Evolutionary conservation across 768 basidiomycete species (phyloP).

Genomic region (Phlebiopsis flavidoalba): DNA sequence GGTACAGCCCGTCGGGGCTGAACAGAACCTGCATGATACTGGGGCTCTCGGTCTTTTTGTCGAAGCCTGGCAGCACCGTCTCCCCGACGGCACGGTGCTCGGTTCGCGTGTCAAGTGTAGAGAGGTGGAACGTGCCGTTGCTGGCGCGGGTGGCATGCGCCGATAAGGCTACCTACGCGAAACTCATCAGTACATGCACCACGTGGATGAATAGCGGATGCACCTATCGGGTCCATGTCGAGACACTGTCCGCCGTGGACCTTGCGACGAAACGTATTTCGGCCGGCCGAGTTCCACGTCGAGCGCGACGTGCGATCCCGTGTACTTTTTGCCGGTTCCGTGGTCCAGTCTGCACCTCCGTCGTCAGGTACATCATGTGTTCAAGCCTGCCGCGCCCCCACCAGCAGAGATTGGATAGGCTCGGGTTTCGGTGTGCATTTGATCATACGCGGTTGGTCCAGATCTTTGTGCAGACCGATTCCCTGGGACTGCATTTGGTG

Average conservation of each 20-base stretch:
- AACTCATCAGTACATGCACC: background rate
- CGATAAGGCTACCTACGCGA: background rate
- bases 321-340: background rate
- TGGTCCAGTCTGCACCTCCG: background rate
- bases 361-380: constrained; percentile 32
- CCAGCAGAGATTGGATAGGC: constrained; percentile 31
- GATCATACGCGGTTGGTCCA: background rate
- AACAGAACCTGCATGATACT: constrained; percentile 48
- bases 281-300: background rate
- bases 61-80: background rate
- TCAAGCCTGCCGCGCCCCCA: constrained; percentile 46
- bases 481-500: background rate
- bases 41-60: background rate
- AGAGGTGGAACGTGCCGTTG: background rate
- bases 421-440: background rate
- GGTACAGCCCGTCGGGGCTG: constrained; percentile 52
- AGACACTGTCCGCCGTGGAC: constrained; percentile 33
- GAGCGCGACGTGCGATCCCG: background rate
- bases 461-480: background rate
- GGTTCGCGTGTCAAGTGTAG: background rate
- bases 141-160: background rate
- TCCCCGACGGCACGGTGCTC: background rate
- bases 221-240: constrained; percentile 42
- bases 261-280: background rate
- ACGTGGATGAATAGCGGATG: background rate